Conservation (phyloP, 495 filamentous ascomycete species). For the Neurospora tetraspora region DNA sequence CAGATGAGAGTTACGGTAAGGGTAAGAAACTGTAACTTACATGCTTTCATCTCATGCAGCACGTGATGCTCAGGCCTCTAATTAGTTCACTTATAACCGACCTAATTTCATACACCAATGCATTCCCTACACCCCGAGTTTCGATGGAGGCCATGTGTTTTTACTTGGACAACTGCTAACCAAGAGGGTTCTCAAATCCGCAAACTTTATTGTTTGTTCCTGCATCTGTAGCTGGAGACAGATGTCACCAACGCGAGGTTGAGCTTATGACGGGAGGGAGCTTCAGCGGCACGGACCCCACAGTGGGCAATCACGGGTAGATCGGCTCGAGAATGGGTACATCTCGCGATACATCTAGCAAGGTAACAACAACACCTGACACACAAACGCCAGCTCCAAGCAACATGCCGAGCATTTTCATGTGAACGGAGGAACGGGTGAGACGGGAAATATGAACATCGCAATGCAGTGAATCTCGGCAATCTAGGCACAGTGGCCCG, state of each 20-base stretch:
- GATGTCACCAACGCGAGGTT: neutral
- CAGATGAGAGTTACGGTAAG: neutral
- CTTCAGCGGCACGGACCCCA: neutral
- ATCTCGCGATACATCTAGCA: neutral
- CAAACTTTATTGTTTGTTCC: neutral
- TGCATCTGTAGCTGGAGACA: neutral
- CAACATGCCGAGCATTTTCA: neutral
- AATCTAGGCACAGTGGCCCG: neutral
- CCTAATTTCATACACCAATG: neutral
- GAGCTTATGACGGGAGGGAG: neutral
- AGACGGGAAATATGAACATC: neutral
- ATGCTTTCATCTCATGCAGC: neutral
- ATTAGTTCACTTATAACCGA: neutral
- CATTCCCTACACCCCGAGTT: neutral
- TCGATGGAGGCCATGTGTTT: neutral
- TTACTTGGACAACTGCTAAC: neutral
- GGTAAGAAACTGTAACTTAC: neutral
- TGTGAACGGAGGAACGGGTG: neutral
- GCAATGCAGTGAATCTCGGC: neutral
- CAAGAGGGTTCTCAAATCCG: neutral
- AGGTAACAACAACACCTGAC: neutral
- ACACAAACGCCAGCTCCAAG: neutral
- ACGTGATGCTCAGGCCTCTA: neutral
- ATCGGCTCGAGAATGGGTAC: neutral
- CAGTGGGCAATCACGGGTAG: neutral